phyloP scores from a whole-genome alignment of 1,284 basidiomycete genomes.

The Moniliella sp. region DNA sequence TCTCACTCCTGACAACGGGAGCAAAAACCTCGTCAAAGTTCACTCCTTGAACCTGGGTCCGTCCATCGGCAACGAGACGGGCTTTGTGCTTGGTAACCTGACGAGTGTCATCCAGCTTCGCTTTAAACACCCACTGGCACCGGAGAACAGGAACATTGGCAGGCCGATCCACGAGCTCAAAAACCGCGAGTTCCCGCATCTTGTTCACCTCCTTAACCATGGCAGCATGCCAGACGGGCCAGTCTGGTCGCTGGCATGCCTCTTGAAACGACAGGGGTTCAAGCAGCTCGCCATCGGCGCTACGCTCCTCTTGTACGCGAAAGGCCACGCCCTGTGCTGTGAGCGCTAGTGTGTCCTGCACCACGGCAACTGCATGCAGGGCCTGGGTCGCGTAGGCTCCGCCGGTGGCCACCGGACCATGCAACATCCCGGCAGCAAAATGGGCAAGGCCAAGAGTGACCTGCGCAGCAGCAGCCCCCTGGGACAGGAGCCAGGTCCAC shows the following conservation, averaged over 20 bases:
- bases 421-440: no score
- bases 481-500: no score
- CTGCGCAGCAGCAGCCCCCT: no score
- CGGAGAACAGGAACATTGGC: background rate
- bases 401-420: no score
- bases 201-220: background rate
- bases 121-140: conserved; percentile 1
- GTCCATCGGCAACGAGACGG: conserved; percentile 3
- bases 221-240: background rate
- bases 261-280: background rate
- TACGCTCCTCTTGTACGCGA: no score
- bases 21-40: conserved; percentile 4
- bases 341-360: no score
- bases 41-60: conserved; percentile 2
- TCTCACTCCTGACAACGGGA: conserved; percentile 1
- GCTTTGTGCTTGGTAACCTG: conserved; percentile 7
- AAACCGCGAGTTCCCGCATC: background rate
- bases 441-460: no score
- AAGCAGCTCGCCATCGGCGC: background rate
- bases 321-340: no score
- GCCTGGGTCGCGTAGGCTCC: no score
- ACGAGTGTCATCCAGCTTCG: conserved; percentile 10
- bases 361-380: no score
- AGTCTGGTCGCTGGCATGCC: background rate
- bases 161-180: background rate